Evolutionary conservation across 495 filamentous ascomycete genomes (phyloP).

Genomic region (Daldinia concentrica): DNA sequence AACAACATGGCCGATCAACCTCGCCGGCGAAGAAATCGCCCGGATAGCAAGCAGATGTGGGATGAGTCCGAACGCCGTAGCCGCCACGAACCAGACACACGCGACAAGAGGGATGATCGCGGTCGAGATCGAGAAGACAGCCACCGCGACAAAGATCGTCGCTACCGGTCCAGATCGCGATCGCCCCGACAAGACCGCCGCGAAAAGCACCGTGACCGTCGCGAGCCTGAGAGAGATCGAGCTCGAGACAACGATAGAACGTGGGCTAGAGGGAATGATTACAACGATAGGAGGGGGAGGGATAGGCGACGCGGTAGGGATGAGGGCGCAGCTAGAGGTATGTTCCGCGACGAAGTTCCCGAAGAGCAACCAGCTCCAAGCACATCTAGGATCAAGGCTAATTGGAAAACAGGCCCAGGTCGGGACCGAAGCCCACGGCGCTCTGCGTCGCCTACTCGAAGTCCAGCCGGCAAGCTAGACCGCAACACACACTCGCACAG

Average conservation of each 20-base stretch:
- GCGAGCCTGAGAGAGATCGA: slow-evolving; percentile 45
- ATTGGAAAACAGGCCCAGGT: slow-evolving; percentile 13
- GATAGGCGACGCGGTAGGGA: slow-evolving; percentile 51
- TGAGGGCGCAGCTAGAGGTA: slow-evolving; percentile 40
- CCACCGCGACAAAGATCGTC: slow-evolving; percentile 41
- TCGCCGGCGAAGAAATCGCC: slow-evolving; percentile 47
- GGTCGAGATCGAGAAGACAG: slow-evolving; percentile 45
- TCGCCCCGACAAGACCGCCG: slow-evolving; percentile 49
- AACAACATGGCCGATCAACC: slow-evolving; percentile 42
- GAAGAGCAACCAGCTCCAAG: slow-evolving; percentile 47
- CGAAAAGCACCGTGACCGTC: slow-evolving; percentile 50
- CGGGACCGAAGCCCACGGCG: slow-evolving; percentile 33
- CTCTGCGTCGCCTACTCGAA: slow-evolving; percentile 34
- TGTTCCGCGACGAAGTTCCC: slow-evolving; percentile 17
- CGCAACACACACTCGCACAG: slow-evolving; percentile 30
- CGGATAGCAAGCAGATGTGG: slow-evolving; percentile 57
- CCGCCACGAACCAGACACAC: slow-evolving; percentile 40
- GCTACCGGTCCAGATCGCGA: slow-evolving; percentile 51
- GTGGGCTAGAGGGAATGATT: background rate
- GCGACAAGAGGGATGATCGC: slow-evolving; percentile 49
- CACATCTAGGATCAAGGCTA: slow-evolving; percentile 17
- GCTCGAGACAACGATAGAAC: slow-evolving; percentile 45
- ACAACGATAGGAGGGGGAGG: background rate
- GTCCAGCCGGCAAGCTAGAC: slow-evolving; percentile 27
- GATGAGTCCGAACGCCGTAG: slow-evolving; percentile 51